Percentiles rank a stretch among this genome's conserved stretches.
These are phyloP conservation scores for Echinosophora koreensis DNA, from an alignment of 306 rosid genomes.

Conservation along the genomic window DNA sequence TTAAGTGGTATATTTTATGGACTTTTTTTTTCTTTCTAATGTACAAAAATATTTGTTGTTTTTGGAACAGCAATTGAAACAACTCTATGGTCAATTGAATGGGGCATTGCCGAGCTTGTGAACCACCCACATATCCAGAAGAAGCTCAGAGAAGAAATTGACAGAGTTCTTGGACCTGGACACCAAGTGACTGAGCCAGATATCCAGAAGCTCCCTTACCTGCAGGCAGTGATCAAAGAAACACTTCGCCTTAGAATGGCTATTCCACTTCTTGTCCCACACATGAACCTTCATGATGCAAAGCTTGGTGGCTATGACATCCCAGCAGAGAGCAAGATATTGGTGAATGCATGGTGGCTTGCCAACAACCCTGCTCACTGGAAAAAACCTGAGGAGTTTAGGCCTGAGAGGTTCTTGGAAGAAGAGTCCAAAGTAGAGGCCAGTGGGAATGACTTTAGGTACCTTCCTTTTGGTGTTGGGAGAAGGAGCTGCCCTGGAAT, in stretches of 20 bases:
- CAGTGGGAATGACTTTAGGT: slow-evolving; percentile 89
- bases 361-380: slow-evolving; percentile 90
- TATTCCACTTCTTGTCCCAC: slow-evolving; percentile 87
- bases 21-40: background rate
- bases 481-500: slow-evolving; percentile 94
- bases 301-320: slow-evolving; percentile 78
- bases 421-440: slow-evolving; percentile 90
- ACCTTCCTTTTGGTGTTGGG: slow-evolving; percentile 88
- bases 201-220: slow-evolving; percentile 73
- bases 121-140: slow-evolving; percentile 79
- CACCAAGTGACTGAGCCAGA: slow-evolving; percentile 81
- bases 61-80: slow-evolving; percentile 81
- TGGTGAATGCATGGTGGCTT: slow-evolving; percentile 91
- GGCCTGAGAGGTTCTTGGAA: slow-evolving; percentile 88
- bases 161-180: slow-evolving; percentile 69
- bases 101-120: slow-evolving; percentile 93
- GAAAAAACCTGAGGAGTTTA: slow-evolving; percentile 83
- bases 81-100: slow-evolving; percentile 88
- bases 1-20: background rate
- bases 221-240: slow-evolving; percentile 88
- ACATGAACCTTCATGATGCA: slow-evolving; percentile 90
- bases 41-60: background rate
- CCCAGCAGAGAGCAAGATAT: slow-evolving; percentile 86
- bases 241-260: slow-evolving; percentile 86
- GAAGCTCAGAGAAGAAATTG: slow-evolving; percentile 69